Evolutionary conservation across 2,329 filamentous ascomycete species (phyloP).

Genomic region (Cryphonectria naterciae): DNA sequence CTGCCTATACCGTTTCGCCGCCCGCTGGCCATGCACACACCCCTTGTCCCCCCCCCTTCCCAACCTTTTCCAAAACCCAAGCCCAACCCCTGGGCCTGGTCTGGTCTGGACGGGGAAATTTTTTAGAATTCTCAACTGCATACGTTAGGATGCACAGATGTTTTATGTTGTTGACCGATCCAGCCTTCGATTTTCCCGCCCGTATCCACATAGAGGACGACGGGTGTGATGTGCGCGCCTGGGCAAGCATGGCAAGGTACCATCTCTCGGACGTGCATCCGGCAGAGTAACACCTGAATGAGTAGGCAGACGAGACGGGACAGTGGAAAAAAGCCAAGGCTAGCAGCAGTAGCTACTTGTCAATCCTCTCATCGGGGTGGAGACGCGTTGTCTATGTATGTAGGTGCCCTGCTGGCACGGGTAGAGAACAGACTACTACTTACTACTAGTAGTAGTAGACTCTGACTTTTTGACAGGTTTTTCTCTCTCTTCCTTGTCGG

Average conservation of each 20-base stretch:
- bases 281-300: neutral
- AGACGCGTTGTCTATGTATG: neutral
- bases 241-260: constrained; percentile 1
- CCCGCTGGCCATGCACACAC: too few species aligned
- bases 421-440: neutral
- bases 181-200: neutral
- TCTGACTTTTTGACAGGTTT: too few species aligned
- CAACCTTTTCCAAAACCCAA: too few species aligned
- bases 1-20: neutral
- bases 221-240: neutral
- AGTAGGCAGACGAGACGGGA: neutral
- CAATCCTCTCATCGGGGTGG: neutral
- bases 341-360: neutral
- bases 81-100: too few species aligned
- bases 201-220: constrained; percentile 7
- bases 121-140: constrained; percentile 2
- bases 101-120: neutral
- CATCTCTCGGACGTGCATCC: constrained; percentile 12
- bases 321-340: neutral
- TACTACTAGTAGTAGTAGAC: neutral
- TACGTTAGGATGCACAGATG: constrained; percentile 1
- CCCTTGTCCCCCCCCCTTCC: too few species aligned
- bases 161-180: constrained; percentile 15
- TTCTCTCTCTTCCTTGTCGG: neutral
- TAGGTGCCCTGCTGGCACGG: neutral